These are phyloP conservation scores for Amphicarpaea edgeworthii DNA, from an alignment of 306 rosid genomes.

Conservation along the genomic window DNA sequence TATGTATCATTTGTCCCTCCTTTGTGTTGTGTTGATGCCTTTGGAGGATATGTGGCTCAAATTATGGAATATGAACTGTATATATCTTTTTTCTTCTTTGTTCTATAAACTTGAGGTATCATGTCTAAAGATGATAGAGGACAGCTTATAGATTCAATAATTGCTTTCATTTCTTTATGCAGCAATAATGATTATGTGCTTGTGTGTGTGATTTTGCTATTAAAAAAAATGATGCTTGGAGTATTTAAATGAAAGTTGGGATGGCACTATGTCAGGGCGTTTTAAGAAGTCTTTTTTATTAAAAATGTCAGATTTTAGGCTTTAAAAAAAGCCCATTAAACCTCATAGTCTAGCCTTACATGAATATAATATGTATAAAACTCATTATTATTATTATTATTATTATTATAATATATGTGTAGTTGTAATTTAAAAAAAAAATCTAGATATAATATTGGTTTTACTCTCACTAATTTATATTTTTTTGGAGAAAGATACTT, in stretches of 20 bases:
- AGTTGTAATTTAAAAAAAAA: too few relatives aligned
- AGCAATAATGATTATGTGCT: slow-evolving; percentile 25
- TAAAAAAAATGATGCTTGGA: neutral
- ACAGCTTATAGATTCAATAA: slow-evolving; percentile 33
- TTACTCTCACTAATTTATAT: too few relatives aligned
- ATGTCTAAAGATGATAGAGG: slow-evolving; percentile 37
- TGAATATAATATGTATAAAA: too few relatives aligned
- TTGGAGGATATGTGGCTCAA: slow-evolving; percentile 26
- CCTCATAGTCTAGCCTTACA: too few relatives aligned
- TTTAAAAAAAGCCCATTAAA: too few relatives aligned
- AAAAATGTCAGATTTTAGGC: too few relatives aligned
- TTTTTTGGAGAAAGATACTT: too few relatives aligned
- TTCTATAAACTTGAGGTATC: slow-evolving; percentile 30
- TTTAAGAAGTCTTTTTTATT: neutral
- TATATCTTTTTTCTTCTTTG: neutral
- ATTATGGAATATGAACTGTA: slow-evolving; percentile 40
- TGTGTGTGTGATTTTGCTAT: neutral
- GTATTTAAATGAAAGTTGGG: slow-evolving; percentile 17
- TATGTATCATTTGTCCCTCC: slow-evolving; percentile 16
- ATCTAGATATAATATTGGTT: too few relatives aligned
- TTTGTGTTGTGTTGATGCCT: slow-evolving; percentile 33
- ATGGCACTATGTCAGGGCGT: neutral
- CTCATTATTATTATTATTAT: too few relatives aligned
- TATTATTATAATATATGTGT: too few relatives aligned
- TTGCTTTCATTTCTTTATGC: slow-evolving; percentile 38